Base-by-base conservation (phyloP, 2,329 filamentous ascomycete genomes). In the Fusarium euwallaceae region DNA sequence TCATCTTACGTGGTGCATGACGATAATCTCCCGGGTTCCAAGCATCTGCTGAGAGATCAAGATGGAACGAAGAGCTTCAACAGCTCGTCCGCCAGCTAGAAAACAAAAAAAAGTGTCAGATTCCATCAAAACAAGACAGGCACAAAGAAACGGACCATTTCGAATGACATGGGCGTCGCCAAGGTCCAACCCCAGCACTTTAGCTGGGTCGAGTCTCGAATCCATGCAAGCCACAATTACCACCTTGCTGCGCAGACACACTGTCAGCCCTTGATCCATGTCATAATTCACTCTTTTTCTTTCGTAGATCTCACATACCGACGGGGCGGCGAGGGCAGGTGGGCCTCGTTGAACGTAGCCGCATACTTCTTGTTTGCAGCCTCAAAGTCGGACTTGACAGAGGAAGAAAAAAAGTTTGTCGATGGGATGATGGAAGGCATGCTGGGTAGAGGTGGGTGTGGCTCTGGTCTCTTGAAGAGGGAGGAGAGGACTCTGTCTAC, bases 151-250 rank as follows among this genome's bases (percentile, higher is more conserved):
- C 37, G 20, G 43, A 76, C 74, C 92, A 74, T 95, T 95, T 68
- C 93, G 90, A 69, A 95, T 92, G 36, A 95, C 90, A 82, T 97
- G 94, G 0, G 94, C 94, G 73, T 95, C 93, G 45, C 94, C 94
- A 0, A 94, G 91, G 77, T 96, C 77, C 2, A 78, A 41, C 17
- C 77, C 77, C 16, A 95, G 92, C 2, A 92, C 92, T 14, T 88
- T 85, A 4, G 90, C 88, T 0, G 93, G 91, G 78, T 96, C 88
- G 76, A 92, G 85, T 61, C 94, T 90, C 6, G 94, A 92, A 79
- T 97, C 94, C 93, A 97, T 97, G 83, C 94, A 97, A 0, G 93
- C 94, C 53, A 96, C 88, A 32, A 82, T 74, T 6, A 78, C 75
- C 8, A 83, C 80, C 51, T 83, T 83, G 63, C 82, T 83, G 58